phyloP scores from a whole-genome alignment of 176 grass and related monocot species.

The Saccharum spontaneum region DNA sequence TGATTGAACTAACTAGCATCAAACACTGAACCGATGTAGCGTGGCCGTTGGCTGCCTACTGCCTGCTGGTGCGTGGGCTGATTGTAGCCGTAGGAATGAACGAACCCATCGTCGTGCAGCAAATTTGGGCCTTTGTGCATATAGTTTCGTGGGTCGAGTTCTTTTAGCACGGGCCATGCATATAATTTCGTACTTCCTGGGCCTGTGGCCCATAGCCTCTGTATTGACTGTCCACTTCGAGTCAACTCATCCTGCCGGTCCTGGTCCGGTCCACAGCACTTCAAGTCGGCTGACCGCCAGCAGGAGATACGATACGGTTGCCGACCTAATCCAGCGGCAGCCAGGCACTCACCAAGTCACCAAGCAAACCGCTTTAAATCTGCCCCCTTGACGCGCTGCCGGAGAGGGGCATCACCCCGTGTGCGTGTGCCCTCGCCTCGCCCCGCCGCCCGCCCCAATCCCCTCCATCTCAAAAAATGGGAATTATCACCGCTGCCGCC shows the following conservation, averaged over 20 bases:
- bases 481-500: conserved; percentile 8
- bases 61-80: too few relatives aligned
- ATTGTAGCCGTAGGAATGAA: too few relatives aligned
- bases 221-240: not conserved
- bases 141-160: not conserved
- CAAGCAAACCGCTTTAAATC: conserved; percentile 37
- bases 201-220: not conserved
- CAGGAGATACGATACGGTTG: not conserved
- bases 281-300: not conserved
- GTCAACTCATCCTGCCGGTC: not conserved
- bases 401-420: conserved; percentile 4
- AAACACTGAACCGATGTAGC: too few relatives aligned
- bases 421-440: not conserved
- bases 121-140: not conserved
- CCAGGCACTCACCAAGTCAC: not conserved
- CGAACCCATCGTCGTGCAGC: not conserved
- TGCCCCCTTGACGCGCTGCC: conserved; percentile 19
- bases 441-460: not conserved
- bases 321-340: conserved; percentile 38
- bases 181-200: not conserved
- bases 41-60: too few relatives aligned
- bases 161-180: not conserved
- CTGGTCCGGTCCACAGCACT: not conserved
- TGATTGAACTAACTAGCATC: too few relatives aligned
- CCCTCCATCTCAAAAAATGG: conserved; percentile 15